phyloP scores from a whole-genome alignment of 805 yeast species.

The Saccharomyces paradoxus region DNA sequence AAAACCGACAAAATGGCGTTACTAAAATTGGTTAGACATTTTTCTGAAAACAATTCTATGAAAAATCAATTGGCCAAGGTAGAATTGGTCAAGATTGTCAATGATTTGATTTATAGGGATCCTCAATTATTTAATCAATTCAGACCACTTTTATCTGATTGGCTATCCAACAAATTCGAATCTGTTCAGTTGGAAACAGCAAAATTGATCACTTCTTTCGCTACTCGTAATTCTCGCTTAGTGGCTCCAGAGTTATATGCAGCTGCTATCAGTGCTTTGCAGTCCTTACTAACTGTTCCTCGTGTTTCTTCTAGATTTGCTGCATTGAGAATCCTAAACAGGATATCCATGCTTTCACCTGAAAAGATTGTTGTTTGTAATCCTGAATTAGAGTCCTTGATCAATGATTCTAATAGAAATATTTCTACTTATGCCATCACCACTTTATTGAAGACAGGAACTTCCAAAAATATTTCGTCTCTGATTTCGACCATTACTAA shows the following conservation, averaged over 20 bases:
- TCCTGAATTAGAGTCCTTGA: conserved; percentile 74
- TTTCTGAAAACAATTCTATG: conserved; percentile 51
- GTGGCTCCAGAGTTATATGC: conserved; percentile 59
- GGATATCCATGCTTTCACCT: conserved; percentile 74
- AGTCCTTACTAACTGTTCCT: conserved; percentile 74
- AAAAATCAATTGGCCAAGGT: conserved; percentile 77
- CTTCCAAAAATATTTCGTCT: conserved; percentile 80
- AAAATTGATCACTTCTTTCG: conserved; percentile 39
- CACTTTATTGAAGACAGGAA: conserved; percentile 89
- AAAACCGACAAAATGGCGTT: conserved; percentile 91
- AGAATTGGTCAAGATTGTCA: conserved; percentile 75
- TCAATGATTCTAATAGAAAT: conserved; percentile 82
- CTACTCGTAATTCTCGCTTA: conserved; percentile 48
- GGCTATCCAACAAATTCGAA: conserved; percentile 75
- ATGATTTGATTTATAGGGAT: conserved; percentile 66
- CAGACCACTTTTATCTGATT: conserved; percentile 52
- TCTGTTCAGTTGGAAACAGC: conserved; percentile 90
- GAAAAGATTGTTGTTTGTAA: conserved; percentile 73
- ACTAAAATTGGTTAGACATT: conserved; percentile 78
- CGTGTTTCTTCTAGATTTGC: conserved; percentile 86
- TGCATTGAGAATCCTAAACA: conserved; percentile 83
- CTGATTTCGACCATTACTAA: conserved; percentile 79
- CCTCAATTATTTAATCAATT: conserved; percentile 40
- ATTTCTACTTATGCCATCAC: conserved; percentile 96
- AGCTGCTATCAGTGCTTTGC: conserved; percentile 65